These are phyloP conservation scores for Fusarium dimerum DNA, from an alignment of 2,329 filamentous ascomycete genomes.

Conservation along the genomic window DNA sequence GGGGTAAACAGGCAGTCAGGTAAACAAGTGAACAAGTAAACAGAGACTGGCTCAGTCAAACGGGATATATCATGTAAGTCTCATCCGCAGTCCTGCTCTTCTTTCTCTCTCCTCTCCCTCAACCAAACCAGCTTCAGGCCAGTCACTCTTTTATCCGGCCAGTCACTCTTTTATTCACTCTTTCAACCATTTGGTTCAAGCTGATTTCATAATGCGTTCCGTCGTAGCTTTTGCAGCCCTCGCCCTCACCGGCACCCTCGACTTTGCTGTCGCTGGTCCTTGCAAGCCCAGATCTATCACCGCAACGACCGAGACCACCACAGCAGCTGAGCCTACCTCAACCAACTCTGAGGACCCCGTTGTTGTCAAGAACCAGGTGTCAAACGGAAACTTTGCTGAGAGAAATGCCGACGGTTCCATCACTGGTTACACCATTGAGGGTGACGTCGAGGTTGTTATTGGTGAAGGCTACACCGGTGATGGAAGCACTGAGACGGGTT, in stretches of 20 bases:
- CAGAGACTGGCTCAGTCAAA: too few species aligned
- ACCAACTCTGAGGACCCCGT: not conserved
- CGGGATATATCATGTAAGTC: too few species aligned
- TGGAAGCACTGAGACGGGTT: constrained; percentile 7
- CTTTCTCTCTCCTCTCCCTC: too few species aligned
- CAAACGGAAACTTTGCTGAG: constrained; percentile 5
- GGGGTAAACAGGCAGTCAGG: too few species aligned
- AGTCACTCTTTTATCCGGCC: too few species aligned
- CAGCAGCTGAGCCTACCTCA: not conserved
- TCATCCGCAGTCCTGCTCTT: too few species aligned
- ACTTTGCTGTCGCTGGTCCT: not conserved
- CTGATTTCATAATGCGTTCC: constrained; percentile 6
- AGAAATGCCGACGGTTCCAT: not conserved
- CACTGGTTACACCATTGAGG: constrained; percentile 4
- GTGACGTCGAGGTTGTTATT: not conserved
- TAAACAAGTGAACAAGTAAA: too few species aligned
- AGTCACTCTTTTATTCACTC: not conserved
- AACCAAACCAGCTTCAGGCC: too few species aligned
- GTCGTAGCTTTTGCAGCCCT: not conserved
- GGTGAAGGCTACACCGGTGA: constrained; percentile 9
- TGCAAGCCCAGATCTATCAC: constrained; percentile 5
- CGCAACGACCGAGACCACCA: not conserved
- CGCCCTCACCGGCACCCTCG: not conserved
- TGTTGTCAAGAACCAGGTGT: constrained; percentile 6
- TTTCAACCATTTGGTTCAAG: too few species aligned